Evolutionary conservation across 1,284 basidiomycete species (phyloP).

Genomic region (Inonotus hispidus): DNA sequence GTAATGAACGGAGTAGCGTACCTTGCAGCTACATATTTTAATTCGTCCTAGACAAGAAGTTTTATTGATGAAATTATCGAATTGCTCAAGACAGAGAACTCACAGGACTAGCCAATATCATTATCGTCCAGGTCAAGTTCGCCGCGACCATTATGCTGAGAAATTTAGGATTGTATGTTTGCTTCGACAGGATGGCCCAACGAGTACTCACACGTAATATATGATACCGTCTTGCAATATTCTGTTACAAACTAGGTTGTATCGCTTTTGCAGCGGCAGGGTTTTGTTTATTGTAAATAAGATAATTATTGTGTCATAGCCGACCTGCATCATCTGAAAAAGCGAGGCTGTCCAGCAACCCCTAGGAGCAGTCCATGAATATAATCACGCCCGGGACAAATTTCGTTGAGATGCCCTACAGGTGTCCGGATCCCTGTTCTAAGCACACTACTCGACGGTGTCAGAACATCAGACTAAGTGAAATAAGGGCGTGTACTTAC

Average conservation of each 20-base stretch:
- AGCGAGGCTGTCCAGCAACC: not conserved
- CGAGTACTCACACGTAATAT: not conserved
- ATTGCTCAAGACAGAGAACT: not conserved
- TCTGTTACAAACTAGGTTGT: not conserved
- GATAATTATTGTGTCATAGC: slow-evolving; percentile 4
- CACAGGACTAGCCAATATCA: slow-evolving; percentile 3
- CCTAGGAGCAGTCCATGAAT: not conserved
- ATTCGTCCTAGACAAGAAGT: not conserved
- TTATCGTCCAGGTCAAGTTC: slow-evolving; percentile 1
- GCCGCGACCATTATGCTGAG: not conserved
- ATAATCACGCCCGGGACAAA: not conserved
- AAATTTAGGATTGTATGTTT: not conserved
- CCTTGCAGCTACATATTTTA: not conserved
- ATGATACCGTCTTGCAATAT: not conserved
- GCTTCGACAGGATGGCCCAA: too few species aligned
- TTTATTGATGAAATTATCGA: not conserved
- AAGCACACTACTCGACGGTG: slow-evolving; percentile 2
- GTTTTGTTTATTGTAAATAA: slow-evolving; percentile 3
- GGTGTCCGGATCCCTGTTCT: not conserved
- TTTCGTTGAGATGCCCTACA: not conserved
- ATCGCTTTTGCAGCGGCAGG: not conserved
- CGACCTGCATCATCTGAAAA: slow-evolving; percentile 12
- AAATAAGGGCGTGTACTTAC: not conserved
- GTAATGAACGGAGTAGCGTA: not conserved
- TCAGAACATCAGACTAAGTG: not conserved